A percentile compares a stretch with the other conserved stretches of the same genome.
These are phyloP conservation scores for Fusarium albidum DNA, from an alignment of 2,329 filamentous ascomycete species.

Conservation along the genomic window DNA sequence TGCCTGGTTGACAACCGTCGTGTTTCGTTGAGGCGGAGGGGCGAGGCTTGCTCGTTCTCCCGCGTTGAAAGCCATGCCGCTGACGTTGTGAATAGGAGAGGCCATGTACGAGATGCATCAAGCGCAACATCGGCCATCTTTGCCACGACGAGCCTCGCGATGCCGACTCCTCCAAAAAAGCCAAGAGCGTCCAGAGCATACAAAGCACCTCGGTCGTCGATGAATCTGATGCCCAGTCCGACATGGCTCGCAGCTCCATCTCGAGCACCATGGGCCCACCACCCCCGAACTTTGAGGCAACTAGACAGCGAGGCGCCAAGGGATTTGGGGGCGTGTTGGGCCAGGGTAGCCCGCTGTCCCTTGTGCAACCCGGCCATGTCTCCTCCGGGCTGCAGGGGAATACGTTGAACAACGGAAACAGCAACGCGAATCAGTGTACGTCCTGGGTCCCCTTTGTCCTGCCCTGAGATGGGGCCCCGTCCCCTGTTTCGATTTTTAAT, in stretches of 20 bases:
- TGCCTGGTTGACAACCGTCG: constrained; percentile 19
- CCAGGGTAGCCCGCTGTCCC: constrained; percentile 65
- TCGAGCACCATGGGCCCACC: constrained; percentile 62
- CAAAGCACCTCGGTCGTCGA: constrained; percentile 61
- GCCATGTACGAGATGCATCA: constrained; percentile 96
- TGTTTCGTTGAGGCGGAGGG: constrained; percentile 12
- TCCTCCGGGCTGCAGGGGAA: constrained; percentile 73
- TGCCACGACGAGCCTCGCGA: constrained; percentile 98
- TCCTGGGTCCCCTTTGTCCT: constrained; percentile 44
- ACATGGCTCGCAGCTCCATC: constrained; percentile 63
- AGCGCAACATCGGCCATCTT: constrained; percentile 97
- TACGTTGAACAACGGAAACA: constrained; percentile 60
- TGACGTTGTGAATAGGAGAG: constrained; percentile 71
- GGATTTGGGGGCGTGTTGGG: constrained; percentile 55
- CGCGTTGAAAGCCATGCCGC: constrained; percentile 27
- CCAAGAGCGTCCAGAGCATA: constrained; percentile 65
- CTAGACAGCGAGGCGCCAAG: constrained; percentile 50
- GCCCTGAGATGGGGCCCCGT: constrained; percentile 28
- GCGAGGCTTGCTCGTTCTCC: constrained; percentile 21
- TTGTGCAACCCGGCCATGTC: constrained; percentile 76
- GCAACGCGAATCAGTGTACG: constrained; percentile 79
- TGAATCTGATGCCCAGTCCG: constrained; percentile 63
- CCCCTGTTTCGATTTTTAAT: constrained; percentile 36
- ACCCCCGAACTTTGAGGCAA: constrained; percentile 54
- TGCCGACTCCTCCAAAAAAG: constrained; percentile 77